Evolutionary conservation across 1,284 basidiomycete genomes (phyloP), one percentile per base, ranked within the genome.

Genomic region (Coniophora puteana): DNA sequence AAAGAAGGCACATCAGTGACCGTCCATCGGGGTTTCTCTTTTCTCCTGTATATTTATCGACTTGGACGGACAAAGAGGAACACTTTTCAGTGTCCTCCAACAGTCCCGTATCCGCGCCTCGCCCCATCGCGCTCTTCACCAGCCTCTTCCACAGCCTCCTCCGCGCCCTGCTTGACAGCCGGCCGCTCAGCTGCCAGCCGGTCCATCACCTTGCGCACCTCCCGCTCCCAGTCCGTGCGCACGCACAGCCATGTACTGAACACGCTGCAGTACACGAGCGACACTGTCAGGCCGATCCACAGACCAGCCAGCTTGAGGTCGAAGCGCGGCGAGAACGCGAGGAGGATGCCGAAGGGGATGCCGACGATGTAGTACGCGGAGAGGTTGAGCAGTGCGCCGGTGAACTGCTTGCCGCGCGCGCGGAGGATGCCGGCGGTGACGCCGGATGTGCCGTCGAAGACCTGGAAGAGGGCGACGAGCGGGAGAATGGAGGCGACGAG

Each of bases 381-480:
- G 34, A 84, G 61, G 54, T 84, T 84, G 23, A 86, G 64, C 8
- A 83, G 38, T 2, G 84, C 83, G 5, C 83, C 80, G 0, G 69
- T 68, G 48, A 76, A 68, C 61, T 83, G 83, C 59, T 86, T 84
- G 12, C 91, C 92, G 26, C 80, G 69, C 1, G 89, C 82, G 38
- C 92, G 77, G 41, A 94, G 69, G 47, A 94, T 76, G 4, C 91
- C 89, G n/a, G 73, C 75, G 0, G 77, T 73, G 8, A 92, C 76
- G 1, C 75, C 81, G 17, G 72, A 59, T 13, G 82, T 69, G 8
- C 83, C 89, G 53, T 95, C 93, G 44, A 85, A 80, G 4, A 92
- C 79, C 58, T 93, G 90, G 74, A 90, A 92, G 25, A 92, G 71
- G 12, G 87, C 82, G 8, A 85, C 72, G 7, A 89, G 58, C 0